These are phyloP conservation scores for Mycosphaerella sp. DNA, from an alignment of 2,329 filamentous ascomycete genomes.

Conservation along the genomic window DNA sequence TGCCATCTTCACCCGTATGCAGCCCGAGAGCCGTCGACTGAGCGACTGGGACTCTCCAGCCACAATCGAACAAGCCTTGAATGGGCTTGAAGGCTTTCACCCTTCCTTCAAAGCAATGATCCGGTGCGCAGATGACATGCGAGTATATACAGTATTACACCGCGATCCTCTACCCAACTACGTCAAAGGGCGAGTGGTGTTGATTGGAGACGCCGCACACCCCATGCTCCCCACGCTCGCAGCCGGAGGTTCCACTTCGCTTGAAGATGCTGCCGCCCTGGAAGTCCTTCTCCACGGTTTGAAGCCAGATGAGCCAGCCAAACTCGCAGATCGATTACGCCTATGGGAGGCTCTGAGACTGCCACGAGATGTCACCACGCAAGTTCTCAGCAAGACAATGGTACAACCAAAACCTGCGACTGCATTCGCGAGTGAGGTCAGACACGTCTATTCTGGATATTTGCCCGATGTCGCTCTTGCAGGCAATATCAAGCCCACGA, in stretches of 20 bases:
- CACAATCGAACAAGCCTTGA: slow-evolving; percentile 9
- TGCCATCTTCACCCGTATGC: slow-evolving; percentile 8
- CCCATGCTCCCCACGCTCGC: slow-evolving; percentile 10
- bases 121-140: slow-evolving; percentile 7
- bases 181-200: slow-evolving; percentile 5
- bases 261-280: slow-evolving; percentile 10
- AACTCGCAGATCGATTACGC: neutral
- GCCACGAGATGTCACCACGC: slow-evolving; percentile 8
- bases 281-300: slow-evolving; percentile 5
- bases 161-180: slow-evolving; percentile 7
- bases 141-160: slow-evolving; percentile 8
- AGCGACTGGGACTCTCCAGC: slow-evolving; percentile 12
- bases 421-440: slow-evolving; percentile 5
- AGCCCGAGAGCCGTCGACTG: slow-evolving; percentile 1
- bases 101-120: slow-evolving; percentile 9
- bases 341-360: slow-evolving; percentile 10
- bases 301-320: neutral
- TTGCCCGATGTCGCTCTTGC: slow-evolving; percentile 1
- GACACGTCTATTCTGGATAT: slow-evolving; percentile 4
- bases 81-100: slow-evolving; percentile 5
- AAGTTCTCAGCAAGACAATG: slow-evolving; percentile 8
- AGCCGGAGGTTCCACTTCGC: slow-evolving; percentile 1
- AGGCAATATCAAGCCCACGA: slow-evolving; percentile 3
- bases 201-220: slow-evolving; percentile 16
- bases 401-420: slow-evolving; percentile 4